phyloP scores from a whole-genome alignment of 306 rosid genomes.

The Vigna nakashimae region DNA sequence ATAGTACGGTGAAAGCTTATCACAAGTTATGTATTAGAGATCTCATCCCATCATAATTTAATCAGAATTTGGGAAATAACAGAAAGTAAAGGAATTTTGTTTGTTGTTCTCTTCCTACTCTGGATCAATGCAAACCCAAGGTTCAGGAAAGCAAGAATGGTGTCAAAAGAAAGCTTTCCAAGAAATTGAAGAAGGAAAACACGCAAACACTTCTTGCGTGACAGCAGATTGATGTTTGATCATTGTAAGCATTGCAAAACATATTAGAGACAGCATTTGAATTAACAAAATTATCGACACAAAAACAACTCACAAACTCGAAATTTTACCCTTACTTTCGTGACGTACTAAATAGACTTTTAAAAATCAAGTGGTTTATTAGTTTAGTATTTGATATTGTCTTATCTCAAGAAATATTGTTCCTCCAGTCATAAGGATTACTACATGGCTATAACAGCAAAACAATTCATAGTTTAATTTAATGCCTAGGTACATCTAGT shows the following conservation, averaged over 20 bases:
- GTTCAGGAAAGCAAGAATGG: neutral
- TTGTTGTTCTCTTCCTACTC: neutral
- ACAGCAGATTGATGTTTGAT: neutral
- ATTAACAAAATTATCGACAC: too few relatives aligned
- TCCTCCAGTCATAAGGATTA: too few relatives aligned
- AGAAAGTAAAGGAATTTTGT: neutral
- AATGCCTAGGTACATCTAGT: neutral
- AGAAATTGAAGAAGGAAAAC: neutral
- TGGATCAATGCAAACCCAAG: neutral
- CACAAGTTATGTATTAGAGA: neutral
- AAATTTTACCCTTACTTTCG: too few relatives aligned
- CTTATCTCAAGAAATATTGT: too few relatives aligned
- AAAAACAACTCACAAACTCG: too few relatives aligned
- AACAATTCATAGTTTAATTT: neutral
- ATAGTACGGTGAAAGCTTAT: too few relatives aligned
- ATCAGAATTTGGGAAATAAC: neutral
- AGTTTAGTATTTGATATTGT: too few relatives aligned
- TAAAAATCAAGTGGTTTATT: too few relatives aligned
- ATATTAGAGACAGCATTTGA: too few relatives aligned
- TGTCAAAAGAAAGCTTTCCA: neutral
- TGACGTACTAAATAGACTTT: too few relatives aligned
- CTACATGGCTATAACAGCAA: too few relatives aligned
- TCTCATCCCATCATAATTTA: neutral
- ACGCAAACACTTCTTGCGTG: neutral
- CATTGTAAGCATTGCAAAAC: neutral